Evolutionary conservation across 2,329 filamentous ascomycete species (phyloP), one percentile per base, ranked within the genome.

Genomic region (Dichotomopilus funicola): DNA sequence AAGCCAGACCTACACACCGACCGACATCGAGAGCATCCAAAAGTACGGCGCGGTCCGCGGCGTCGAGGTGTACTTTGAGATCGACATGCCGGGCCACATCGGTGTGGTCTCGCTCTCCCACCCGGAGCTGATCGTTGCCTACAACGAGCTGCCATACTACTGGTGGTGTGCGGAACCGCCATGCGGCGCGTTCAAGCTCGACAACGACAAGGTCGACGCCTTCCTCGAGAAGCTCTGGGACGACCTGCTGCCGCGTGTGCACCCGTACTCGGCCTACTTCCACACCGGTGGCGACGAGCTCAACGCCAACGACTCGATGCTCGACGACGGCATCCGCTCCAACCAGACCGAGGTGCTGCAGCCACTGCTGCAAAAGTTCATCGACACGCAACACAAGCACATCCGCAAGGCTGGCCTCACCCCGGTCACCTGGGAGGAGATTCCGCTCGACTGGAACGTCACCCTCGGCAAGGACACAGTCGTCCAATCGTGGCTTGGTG

Each of bases 271-370:
- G 2, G 73, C 82, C 6, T 82, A 92, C 72, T 95, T 92, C 75
- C 90, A 95, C 72, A 88, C 88, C 1, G 91, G 91, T 45, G 91
- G 91, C 53, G 91, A 95, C 65, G 91, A 95, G 73, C 83, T 95
- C 59, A 92, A 94, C 70, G 77, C 77, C 59, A 86, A 91, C 64
- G 81, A 85, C 51, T 91, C 89, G 66, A 75, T 75, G 42, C 78
- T 92, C 9, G 90, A 95, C 67, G 81, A 85, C 4, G 87, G 82
- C 1, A 83, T 95, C 40, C 70, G 77, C 5, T 87, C 85, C 36
- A 89, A 87, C 67, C 74, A 83, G 53, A 73, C 77, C 0, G 70
- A 74, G 1, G 78, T 92, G 11, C 74, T 95, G 40, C 78, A 82
- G 65, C 88, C 90, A 1, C 77, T 94, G 27, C 78, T 96, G 67